These are phyloP conservation scores for Chlamydomonas incerta DNA, from an alignment of 139 green algal genomes.

Conservation along the genomic window DNA sequence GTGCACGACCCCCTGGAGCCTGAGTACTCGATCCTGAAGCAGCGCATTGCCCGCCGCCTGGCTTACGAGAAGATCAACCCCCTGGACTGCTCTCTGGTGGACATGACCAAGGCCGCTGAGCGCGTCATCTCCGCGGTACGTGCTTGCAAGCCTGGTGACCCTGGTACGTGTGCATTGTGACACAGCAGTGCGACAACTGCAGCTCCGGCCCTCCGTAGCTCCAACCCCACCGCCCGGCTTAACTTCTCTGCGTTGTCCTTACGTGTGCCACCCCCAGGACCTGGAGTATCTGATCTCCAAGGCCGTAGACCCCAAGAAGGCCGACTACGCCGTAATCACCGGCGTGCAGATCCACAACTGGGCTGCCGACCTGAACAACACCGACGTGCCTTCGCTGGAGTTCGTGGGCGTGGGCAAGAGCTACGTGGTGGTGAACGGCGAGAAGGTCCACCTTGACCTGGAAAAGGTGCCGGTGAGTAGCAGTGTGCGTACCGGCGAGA, in stretches of 20 bases:
- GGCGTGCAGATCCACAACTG: conserved; percentile 93
- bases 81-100: conserved; percentile 67
- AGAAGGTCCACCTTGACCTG: conserved; percentile 81
- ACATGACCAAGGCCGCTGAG: conserved; percentile 84
- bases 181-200: too few species aligned
- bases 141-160: not conserved
- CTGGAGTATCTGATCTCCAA: conserved; percentile 89
- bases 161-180: not conserved
- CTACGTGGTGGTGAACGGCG: conserved; percentile 83
- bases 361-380: conserved; percentile 62
- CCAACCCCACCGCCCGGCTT: too few species aligned
- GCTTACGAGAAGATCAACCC: conserved; percentile 56
- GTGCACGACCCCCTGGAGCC: conserved; percentile 85
- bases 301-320: conserved; percentile 79
- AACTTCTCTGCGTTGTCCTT: not conserved
- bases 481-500: not conserved
- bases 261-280: conserved; percentile 62
- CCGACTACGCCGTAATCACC: conserved; percentile 90
- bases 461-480: conserved; percentile 50
- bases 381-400: conserved; percentile 67
- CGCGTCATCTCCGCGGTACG: conserved; percentile 80
- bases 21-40: conserved; percentile 91
- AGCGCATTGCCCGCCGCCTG: conserved; percentile 81
- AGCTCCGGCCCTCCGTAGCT: too few species aligned
- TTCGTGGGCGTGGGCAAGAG: conserved; percentile 73